phyloP scores from a whole-genome alignment of 192 early-diverging fungal genomes.

The Phycomyces nitens region DNA sequence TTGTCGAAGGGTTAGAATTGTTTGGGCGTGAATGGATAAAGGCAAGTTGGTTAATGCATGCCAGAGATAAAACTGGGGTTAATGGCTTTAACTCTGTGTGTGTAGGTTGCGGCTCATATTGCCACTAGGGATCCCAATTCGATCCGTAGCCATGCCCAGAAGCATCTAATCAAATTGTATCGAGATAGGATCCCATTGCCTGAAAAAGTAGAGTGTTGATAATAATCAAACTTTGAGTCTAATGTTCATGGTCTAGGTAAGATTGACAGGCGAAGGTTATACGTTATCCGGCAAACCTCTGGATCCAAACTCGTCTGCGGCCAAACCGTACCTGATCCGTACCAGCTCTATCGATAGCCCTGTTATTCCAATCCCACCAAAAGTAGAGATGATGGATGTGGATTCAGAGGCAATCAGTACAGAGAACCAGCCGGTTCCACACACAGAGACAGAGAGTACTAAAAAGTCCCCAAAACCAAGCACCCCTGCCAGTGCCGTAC shows the following conservation, averaged over 20 bases:
- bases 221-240: neutral
- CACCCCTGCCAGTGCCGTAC: too few species aligned
- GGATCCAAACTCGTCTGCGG: constrained; percentile 85
- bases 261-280: constrained; percentile 65
- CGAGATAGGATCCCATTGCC: constrained; percentile 79
- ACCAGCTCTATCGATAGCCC: neutral
- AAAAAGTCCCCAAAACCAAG: neutral
- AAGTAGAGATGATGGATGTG: too few species aligned
- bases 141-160: constrained; percentile 87
- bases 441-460: neutral
- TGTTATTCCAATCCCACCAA: too few species aligned
- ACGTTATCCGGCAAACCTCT: constrained; percentile 81
- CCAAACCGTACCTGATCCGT: constrained; percentile 70
- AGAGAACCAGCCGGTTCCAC: neutral
- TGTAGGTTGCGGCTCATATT: constrained; percentile 66
- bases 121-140: constrained; percentile 78
- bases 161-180: constrained; percentile 89
- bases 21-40: constrained; percentile 81
- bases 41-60: constrained; percentile 37
- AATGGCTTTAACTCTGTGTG: constrained; percentile 3
- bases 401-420: too few species aligned
- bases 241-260: constrained; percentile 26
- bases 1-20: constrained; percentile 74
- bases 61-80: neutral
- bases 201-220: constrained; percentile 60